Evolutionary conservation across 2,329 filamentous ascomycete species (phyloP).

Genomic region (Leptosphaerulina australis): DNA sequence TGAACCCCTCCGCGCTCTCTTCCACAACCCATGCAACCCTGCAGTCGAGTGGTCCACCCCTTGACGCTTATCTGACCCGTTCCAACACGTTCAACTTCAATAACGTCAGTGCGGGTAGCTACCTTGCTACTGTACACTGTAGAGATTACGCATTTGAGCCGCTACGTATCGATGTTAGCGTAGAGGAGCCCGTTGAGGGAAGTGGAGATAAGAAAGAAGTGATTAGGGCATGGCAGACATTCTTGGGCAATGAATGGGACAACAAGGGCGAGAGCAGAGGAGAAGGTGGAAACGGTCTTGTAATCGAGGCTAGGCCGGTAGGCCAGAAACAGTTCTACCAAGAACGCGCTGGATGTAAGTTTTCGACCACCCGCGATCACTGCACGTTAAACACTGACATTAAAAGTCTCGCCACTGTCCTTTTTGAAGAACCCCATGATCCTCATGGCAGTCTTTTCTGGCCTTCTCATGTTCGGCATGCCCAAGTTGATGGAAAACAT

Average conservation of each 20-base stretch:
- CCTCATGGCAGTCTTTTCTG: conserved; percentile 81
- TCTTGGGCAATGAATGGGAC: conserved; percentile 85
- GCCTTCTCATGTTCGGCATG: conserved; percentile 88
- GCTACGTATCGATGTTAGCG: conserved; percentile 74
- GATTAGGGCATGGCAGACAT: conserved; percentile 80
- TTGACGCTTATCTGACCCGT: conserved; percentile 68
- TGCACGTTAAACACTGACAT: conserved; percentile 24
- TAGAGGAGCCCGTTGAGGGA: conserved; percentile 36
- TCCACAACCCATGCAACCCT: conserved; percentile 69
- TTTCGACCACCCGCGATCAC: not conserved
- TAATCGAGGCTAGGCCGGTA: conserved; percentile 66
- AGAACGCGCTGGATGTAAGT: conserved; percentile 76
- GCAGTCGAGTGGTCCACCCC: conserved; percentile 59
- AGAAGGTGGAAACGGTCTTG: conserved; percentile 53
- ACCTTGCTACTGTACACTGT: conserved; percentile 81
- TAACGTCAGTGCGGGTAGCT: conserved; percentile 73
- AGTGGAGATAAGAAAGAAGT: conserved; percentile 48
- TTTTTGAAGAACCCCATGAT: conserved; percentile 97
- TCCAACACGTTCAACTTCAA: conserved; percentile 76
- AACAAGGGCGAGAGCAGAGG: conserved; percentile 74
- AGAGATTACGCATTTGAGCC: conserved; percentile 77
- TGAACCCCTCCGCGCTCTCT: conserved; percentile 56
- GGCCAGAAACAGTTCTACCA: conserved; percentile 76
- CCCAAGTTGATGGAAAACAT: conserved; percentile 96
- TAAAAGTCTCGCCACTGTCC: conserved; percentile 73